A percentile compares a stretch with the other conserved stretches of the same genome.
These are phyloP conservation scores for Sclerotinia nivalis DNA, from an alignment of 2,329 filamentous ascomycete genomes.

Conservation along the genomic window DNA sequence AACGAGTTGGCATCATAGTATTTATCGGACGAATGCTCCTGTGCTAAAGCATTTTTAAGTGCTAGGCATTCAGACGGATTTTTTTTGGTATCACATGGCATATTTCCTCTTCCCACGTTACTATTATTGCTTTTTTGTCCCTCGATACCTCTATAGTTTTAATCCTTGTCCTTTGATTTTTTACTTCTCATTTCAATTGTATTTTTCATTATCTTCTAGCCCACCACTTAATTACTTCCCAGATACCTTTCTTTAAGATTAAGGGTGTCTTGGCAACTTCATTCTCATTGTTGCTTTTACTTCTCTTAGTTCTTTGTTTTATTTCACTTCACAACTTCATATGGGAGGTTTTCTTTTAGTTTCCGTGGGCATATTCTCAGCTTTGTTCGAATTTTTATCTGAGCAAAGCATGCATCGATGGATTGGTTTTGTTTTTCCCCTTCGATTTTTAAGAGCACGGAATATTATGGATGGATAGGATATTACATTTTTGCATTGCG, in stretches of 20 bases:
- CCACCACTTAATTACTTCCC: constrained; percentile 7
- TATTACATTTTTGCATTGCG: constrained; percentile 17
- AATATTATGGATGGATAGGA: constrained; percentile 13
- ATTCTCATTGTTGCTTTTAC: background rate
- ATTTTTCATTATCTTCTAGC: background rate
- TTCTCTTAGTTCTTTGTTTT: background rate
- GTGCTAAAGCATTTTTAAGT: background rate
- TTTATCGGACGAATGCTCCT: background rate
- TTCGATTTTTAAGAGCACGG: background rate
- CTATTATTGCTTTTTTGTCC: background rate
- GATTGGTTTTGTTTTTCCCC: background rate
- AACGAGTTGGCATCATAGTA: background rate
- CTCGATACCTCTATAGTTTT: constrained; percentile 6
- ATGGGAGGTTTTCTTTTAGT: background rate
- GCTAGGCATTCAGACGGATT: background rate
- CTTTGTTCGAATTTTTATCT: background rate
- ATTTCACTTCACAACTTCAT: background rate
- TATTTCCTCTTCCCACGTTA: background rate
- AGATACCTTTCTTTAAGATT: background rate
- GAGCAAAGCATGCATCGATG: constrained; percentile 9
- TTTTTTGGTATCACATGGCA: constrained; percentile 12
- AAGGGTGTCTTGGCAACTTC: background rate
- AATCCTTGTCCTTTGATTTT: background rate
- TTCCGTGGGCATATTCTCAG: background rate
- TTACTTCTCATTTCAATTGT: background rate